Conservation (phyloP, 179 eudicot genomes). For the Amaranthus tricolor region DNA sequence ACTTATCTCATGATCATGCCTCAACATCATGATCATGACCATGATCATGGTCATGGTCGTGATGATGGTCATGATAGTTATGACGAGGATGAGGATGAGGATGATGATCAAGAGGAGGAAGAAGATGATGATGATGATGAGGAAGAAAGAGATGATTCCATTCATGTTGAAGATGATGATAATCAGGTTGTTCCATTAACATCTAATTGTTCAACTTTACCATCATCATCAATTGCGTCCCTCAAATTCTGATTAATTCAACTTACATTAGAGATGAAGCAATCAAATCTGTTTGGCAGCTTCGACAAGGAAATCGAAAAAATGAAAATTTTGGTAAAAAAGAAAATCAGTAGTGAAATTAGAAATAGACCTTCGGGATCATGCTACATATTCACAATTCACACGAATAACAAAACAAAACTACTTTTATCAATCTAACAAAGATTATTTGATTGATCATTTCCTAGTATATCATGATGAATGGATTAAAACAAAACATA, state of each 20-base stretch:
- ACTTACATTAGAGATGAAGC: no score
- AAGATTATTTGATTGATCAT: not conserved
- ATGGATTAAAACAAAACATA: not conserved
- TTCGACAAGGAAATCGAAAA: no score
- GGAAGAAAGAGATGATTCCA: not conserved
- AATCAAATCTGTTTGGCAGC: no score
- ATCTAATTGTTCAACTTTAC: not conserved
- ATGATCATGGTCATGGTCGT: not conserved
- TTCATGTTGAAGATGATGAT: not conserved
- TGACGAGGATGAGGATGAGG: not conserved
- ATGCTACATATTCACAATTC: not conserved
- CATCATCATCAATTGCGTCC: not conserved
- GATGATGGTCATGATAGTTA: no score
- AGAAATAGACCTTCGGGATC: no score
- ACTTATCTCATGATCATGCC: not conserved
- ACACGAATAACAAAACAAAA: not conserved
- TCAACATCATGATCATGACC: not conserved
- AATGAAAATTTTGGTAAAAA: no score
- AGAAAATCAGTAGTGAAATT: no score
- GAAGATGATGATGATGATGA: not conserved
- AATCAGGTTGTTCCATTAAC: slow-evolving; percentile 4
- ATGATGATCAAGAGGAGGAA: not conserved
- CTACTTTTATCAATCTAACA: slow-evolving; percentile 1
- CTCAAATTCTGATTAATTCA: no score
- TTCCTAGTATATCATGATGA: not conserved